phyloP scores from a whole-genome alignment of 805 yeast genomes.

The Pichia cephalocereana region DNA sequence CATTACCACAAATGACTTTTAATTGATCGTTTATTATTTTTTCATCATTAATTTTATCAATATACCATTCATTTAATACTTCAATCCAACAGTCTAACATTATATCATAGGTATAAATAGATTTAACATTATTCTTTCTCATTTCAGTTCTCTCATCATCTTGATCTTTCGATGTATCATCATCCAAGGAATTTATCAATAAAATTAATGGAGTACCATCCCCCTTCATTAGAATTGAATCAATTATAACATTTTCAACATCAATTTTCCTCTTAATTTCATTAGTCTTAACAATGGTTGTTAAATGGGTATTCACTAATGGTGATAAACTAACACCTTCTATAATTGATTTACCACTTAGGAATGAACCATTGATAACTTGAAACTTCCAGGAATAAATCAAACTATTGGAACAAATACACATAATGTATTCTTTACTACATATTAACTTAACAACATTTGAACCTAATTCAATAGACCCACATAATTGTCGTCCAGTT shows the following conservation, averaged over 20 bases:
- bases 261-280: slow-evolving; percentile 17
- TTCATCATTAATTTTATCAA: slow-evolving; percentile 1
- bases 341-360: slow-evolving; percentile 23
- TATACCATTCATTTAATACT: slow-evolving; percentile 32
- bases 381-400: slow-evolving; percentile 39
- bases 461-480: slow-evolving; percentile 45
- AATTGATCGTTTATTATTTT: neutral
- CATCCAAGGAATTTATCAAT: neutral
- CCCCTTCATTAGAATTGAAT: slow-evolving; percentile 17
- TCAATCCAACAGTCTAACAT: slow-evolving; percentile 39
- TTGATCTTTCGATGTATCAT: neutral
- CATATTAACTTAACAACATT: slow-evolving; percentile 33
- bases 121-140: slow-evolving; percentile 17
- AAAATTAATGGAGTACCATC: slow-evolving; percentile 36
- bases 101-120: slow-evolving; percentile 33
- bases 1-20: neutral
- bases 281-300: neutral
- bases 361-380: slow-evolving; percentile 5
- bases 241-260: slow-evolving; percentile 13
- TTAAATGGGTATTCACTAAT: slow-evolving; percentile 32
- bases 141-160: slow-evolving; percentile 16
- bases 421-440: slow-evolving; percentile 27
- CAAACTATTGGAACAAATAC: slow-evolving; percentile 42
- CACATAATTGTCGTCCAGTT: slow-evolving; percentile 36
- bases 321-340: slow-evolving; percentile 45